A percentile compares a stretch with the other conserved stretches of the same genome.
Evolutionary conservation across 768 basidiomycete genomes (phyloP).

Genomic region (Suillus occidentalis): DNA sequence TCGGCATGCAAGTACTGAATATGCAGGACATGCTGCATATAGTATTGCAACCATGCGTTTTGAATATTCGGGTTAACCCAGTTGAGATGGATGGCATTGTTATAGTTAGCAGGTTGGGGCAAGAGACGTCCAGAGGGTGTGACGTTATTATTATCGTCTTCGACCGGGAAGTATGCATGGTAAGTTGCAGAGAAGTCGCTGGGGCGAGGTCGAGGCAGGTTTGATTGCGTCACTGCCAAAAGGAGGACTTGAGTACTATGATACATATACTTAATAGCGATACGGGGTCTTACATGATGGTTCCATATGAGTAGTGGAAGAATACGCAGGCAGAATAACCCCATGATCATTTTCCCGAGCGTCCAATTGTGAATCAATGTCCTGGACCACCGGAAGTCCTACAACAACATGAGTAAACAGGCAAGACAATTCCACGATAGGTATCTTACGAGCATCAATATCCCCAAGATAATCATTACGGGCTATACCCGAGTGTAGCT

Average conservation of each 20-base stretch:
- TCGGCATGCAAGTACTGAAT: conserved; percentile 73
- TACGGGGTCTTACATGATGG: conserved; percentile 70
- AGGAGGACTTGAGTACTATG: conserved; percentile 60
- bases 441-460: conserved; percentile 27
- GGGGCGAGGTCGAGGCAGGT: conserved; percentile 28
- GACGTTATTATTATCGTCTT: conserved; percentile 21
- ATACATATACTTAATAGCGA: conserved; percentile 60
- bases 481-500: conserved; percentile 35
- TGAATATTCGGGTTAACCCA: conserved; percentile 10
- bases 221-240: conserved; percentile 43
- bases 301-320: conserved; percentile 45
- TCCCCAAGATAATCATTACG: conserved; percentile 15
- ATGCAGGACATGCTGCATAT: conserved; percentile 45
- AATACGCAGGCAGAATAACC: conserved; percentile 29
- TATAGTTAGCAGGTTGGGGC: not conserved
- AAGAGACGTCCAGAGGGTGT: conserved; percentile 24
- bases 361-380: conserved; percentile 31
- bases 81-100: conserved; percentile 12
- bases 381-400: conserved; percentile 32
- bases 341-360: conserved; percentile 25
- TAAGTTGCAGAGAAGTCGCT: conserved; percentile 28
- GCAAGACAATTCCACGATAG: not conserved
- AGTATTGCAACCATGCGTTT: conserved; percentile 16
- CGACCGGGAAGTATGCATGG: conserved; percentile 9
- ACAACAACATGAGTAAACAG: conserved; percentile 1